Evolutionary conservation across 345 rosid species (phyloP).

Genomic region (Aurinia saxatilis): DNA sequence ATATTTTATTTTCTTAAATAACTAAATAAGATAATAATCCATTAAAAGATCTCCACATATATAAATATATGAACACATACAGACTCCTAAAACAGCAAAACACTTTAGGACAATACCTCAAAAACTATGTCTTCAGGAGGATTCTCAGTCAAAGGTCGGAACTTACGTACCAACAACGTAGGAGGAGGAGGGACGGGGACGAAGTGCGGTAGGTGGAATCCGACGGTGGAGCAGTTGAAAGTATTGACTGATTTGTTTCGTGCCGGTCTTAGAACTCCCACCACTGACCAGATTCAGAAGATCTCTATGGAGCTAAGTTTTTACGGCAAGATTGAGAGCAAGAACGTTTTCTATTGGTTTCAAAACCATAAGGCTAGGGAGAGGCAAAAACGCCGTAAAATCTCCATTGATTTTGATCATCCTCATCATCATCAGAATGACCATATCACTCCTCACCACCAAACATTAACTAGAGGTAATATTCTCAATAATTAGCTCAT

Average conservation of each 20-base stretch:
- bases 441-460: neutral
- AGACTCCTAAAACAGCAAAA: neutral
- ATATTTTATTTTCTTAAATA: neutral
- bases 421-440: constrained; percentile 11
- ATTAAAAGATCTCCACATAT: neutral
- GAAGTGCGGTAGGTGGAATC: constrained; percentile 98
- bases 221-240: constrained; percentile 81
- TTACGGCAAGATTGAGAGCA: constrained; percentile 94
- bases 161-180: constrained; percentile 25
- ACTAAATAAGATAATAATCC: neutral
- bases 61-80: neutral
- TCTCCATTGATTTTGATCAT: constrained; percentile 45
- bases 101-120: neutral
- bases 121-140: constrained; percentile 52
- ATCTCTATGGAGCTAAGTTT: constrained; percentile 83
- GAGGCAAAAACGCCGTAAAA: constrained; percentile 79
- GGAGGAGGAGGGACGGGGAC: constrained; percentile 45
- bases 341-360: constrained; percentile 95
- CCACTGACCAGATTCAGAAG: constrained; percentile 92
- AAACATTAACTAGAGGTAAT: constrained; percentile 13
- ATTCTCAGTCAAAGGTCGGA: constrained; percentile 48
- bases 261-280: constrained; percentile 88
- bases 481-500: too few relatives aligned
- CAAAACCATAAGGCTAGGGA: constrained; percentile 97
- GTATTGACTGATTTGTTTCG: constrained; percentile 76